Percentiles rank a stretch among this genome's conserved stretches.
phyloP scores from a whole-genome alignment of 495 filamentous ascomycete species.

The Aspergillus sclerotiicarbonarius region DNA sequence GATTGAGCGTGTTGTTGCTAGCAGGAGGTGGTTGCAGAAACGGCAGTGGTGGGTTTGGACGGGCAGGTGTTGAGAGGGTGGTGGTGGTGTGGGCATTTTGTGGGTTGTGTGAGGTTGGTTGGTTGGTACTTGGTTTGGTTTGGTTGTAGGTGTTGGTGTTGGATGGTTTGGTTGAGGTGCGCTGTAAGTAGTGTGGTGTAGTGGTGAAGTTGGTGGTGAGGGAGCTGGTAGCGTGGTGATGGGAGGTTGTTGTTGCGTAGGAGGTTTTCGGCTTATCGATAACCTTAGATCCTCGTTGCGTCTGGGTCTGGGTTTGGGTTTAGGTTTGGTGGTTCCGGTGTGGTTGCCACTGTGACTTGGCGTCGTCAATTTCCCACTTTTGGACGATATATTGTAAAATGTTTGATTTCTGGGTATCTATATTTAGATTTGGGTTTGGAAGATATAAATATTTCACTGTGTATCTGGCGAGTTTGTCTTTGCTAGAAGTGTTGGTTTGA shows the following conservation, averaged over 20 bases:
- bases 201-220: background rate
- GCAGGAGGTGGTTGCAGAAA: slow-evolving; percentile 67
- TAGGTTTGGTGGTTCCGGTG: too few relatives aligned
- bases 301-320: too few relatives aligned
- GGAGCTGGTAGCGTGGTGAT: background rate
- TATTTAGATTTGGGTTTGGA: too few relatives aligned
- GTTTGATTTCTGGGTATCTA: too few relatives aligned
- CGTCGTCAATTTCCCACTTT: too few relatives aligned
- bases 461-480: too few relatives aligned
- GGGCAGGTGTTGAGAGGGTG: slow-evolving; percentile 19
- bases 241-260: background rate
- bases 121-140: background rate
- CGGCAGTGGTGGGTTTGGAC: slow-evolving; percentile 70
- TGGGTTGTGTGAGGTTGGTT: background rate
- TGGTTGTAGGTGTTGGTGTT: background rate
- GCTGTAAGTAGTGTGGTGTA: background rate
- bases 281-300: background rate
- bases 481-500: too few relatives aligned
- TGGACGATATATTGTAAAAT: too few relatives aligned
- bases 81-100: slow-evolving; percentile 3
- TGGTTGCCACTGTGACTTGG: too few relatives aligned
- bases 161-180: background rate
- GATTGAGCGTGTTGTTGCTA: slow-evolving; percentile 61
- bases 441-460: too few relatives aligned
- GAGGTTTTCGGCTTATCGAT: background rate